Base-by-base conservation (phyloP, 108 stramenopile species). In the Chaetoceros tenuissimus region DNA sequence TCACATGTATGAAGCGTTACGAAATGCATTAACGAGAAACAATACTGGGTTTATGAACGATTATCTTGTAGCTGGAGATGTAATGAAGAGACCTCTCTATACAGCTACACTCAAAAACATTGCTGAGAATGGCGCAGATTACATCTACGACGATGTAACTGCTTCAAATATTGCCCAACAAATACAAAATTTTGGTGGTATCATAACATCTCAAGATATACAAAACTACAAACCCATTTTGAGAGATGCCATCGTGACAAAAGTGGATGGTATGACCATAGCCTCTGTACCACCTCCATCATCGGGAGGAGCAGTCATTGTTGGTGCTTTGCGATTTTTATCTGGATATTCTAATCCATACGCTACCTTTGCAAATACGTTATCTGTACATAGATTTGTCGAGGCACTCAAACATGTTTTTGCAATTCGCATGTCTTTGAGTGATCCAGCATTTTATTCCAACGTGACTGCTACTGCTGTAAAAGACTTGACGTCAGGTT, bases 351-450 rank as follows among this genome's bases (percentile, higher is more conserved):
- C 31, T 1, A 55, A 21, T 46, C 84, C 82, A 0, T 62, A 82
- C 31, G 62, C 85, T 0, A 24, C 69, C 2, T 50, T 56, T 56
- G 55, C 63, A 0, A 74, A 82, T 47, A 79, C 80, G 2, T 50
- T 88, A 40, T 84, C 85, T 3, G 48, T 71, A 25, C 91, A 93
- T 64, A 62, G 81, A 23, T 58, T 80, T 10, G 77, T 78, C 0
- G 91, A 93, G 63, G 87, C 83, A 2, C 62, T 77, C 55, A 62
- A 76, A 27, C 87, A 93, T 55, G 85, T 72, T 0, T 93, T 93
- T 70, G 73, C 87, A 0, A 89, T 93, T 49, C 78, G 91, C 3
- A 89, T 93, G 87, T 74, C 74, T 0, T 48, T 93, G 68, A 77
- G 78, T 47, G 92, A 93, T 62, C 92, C 92, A 16, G 72, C 47